phyloP scores from a whole-genome alignment of 2,329 filamentous ascomycete species.

The Albophoma yamanashiensis region DNA sequence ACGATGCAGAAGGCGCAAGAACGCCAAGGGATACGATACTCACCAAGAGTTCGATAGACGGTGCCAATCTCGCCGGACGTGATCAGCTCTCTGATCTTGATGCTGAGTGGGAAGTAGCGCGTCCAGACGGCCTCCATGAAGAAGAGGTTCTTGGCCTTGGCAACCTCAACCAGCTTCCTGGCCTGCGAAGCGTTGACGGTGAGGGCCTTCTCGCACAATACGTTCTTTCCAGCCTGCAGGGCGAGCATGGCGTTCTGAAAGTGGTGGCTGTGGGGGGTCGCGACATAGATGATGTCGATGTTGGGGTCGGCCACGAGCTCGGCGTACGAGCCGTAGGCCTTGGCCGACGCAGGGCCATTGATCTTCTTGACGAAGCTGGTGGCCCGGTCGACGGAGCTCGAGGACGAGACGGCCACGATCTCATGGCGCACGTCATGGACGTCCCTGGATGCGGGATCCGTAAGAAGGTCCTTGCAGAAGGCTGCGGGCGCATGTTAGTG shows the following conservation, averaged over 20 bases:
- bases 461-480: conserved; percentile 70
- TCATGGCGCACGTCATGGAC: conserved; percentile 66
- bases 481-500: conserved; percentile 20
- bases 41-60: conserved; percentile 48
- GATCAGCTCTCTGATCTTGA: conserved; percentile 60
- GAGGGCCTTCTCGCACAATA: conserved; percentile 85
- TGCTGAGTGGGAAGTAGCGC: conserved; percentile 74
- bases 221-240: conserved; percentile 73
- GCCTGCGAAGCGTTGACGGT: conserved; percentile 75
- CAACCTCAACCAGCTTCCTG: conserved; percentile 59
- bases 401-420: conserved; percentile 72
- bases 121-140: conserved; percentile 89
- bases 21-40: conserved; percentile 10
- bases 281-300: conserved; percentile 80
- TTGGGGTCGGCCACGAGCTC: conserved; percentile 70
- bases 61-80: conserved; percentile 43
- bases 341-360: conserved; percentile 55
- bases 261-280: conserved; percentile 86
- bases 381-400: conserved; percentile 58
- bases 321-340: conserved; percentile 70
- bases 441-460: conserved; percentile 57
- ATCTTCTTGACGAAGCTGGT: conserved; percentile 62
- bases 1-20: not conserved
- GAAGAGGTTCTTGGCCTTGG: conserved; percentile 61
- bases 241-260: conserved; percentile 86